Percentiles rank a stretch among this genome's conserved stretches.
phyloP scores from a whole-genome alignment of 2,329 filamentous ascomycete species.

The Neofusicoccum kwambonambiense region DNA sequence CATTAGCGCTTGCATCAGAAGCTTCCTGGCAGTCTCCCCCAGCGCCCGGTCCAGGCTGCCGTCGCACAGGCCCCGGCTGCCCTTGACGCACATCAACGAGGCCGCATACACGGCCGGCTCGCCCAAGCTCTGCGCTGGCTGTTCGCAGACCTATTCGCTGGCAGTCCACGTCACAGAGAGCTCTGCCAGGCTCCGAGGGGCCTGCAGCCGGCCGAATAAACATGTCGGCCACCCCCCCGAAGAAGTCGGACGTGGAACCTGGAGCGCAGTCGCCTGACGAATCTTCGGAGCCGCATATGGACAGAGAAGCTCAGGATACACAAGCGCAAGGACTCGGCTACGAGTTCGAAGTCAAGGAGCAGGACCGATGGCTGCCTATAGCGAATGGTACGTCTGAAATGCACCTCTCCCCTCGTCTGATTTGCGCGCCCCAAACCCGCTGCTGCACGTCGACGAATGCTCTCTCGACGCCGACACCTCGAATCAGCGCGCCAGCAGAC shows the following conservation, averaged over 20 bases:
- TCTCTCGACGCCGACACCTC: slow-evolving; percentile 49
- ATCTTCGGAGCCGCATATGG: slow-evolving; percentile 80
- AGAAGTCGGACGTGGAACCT: slow-evolving; percentile 85
- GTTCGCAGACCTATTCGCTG: slow-evolving; percentile 19
- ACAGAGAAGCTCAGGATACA: slow-evolving; percentile 74
- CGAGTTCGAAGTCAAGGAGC: slow-evolving; percentile 99
- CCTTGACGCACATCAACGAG: slow-evolving; percentile 21
- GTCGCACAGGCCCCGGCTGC: slow-evolving; percentile 20
- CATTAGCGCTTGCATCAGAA: slow-evolving; percentile 18
- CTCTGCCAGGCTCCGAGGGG: slow-evolving; percentile 38
- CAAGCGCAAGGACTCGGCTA: slow-evolving; percentile 73
- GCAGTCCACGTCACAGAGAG: slow-evolving; percentile 28
- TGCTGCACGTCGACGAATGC: slow-evolving; percentile 39
- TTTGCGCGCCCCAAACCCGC: slow-evolving; percentile 35
- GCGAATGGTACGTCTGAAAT: slow-evolving; percentile 87
- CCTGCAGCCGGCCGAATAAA: slow-evolving; percentile 68
- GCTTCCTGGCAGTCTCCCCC: slow-evolving; percentile 16
- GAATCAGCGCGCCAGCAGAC: slow-evolving; percentile 39
- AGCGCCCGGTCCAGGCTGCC: slow-evolving; percentile 13
- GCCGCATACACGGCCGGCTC: slow-evolving; percentile 34
- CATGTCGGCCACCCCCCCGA: slow-evolving; percentile 91
- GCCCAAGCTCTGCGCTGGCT: slow-evolving; percentile 19
- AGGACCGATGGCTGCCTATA: slow-evolving; percentile 99
- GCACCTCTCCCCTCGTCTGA: slow-evolving; percentile 33
- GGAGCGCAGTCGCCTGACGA: slow-evolving; percentile 90